phyloP scores from a whole-genome alignment of 2,329 filamentous ascomycete species.

The Pseudogymnoascus sp. region DNA sequence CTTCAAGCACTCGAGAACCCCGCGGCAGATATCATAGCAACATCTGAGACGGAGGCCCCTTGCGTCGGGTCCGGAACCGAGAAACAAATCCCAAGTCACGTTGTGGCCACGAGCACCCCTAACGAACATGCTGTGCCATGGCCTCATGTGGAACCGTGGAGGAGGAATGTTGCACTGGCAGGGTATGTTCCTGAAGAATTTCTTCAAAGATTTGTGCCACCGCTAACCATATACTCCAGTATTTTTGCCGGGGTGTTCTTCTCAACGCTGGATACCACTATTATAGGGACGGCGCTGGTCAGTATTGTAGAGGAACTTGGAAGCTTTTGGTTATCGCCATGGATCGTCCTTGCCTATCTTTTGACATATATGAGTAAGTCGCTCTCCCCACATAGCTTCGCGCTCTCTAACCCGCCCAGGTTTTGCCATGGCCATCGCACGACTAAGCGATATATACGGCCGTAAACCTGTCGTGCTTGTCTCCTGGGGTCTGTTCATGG shows the following conservation, averaged over 20 bases:
- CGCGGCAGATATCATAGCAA: background rate
- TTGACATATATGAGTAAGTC: constrained; percentile 15
- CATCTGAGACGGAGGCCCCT: background rate
- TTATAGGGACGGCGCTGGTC: constrained; percentile 52
- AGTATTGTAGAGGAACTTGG: constrained; percentile 47
- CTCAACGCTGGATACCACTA: constrained; percentile 52
- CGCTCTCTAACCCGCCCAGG: background rate
- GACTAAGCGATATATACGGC: constrained; percentile 10
- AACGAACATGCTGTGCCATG: background rate
- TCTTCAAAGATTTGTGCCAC: background rate
- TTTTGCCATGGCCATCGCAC: constrained; percentile 11
- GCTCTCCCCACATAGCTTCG: background rate
- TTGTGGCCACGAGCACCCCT: background rate
- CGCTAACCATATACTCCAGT: constrained; percentile 27
- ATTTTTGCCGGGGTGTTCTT: constrained; percentile 48
- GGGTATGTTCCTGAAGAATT: background rate
- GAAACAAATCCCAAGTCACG: background rate
- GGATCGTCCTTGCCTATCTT: constrained; percentile 50
- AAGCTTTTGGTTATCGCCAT: constrained; percentile 40
- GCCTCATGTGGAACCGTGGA: background rate
- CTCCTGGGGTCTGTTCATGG: constrained; percentile 6
- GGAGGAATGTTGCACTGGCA: constrained; percentile 4
- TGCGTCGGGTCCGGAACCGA: background rate
- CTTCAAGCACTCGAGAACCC: background rate
- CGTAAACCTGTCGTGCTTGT: constrained; percentile 2